Conservation (phyloP, 768 basidiomycete species). For the Tubosaeta sp. region DNA sequence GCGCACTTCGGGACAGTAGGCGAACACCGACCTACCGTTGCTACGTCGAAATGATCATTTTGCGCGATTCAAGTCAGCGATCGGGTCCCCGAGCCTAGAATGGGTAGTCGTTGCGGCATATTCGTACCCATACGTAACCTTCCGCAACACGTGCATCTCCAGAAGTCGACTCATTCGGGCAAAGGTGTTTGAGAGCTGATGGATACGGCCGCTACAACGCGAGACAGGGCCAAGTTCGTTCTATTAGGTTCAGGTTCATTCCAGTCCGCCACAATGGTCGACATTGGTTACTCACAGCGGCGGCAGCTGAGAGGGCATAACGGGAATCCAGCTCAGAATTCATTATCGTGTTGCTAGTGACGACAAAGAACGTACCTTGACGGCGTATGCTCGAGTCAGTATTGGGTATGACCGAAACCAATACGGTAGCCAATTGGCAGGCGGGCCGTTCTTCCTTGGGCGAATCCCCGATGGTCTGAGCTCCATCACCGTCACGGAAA, state of each 20-base stretch:
- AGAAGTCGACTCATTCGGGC: constrained; percentile 21
- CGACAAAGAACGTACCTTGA: constrained; percentile 20
- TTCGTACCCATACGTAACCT: constrained; percentile 21
- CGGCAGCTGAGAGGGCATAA: constrained; percentile 1
- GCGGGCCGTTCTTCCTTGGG: constrained; percentile 8
- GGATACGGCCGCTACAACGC: constrained; percentile 12
- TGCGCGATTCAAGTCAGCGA: constrained; percentile 23
- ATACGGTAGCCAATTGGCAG: constrained; percentile 7
- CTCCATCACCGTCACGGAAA: constrained; percentile 20
- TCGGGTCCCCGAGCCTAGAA: constrained; percentile 26
- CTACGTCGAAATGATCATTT: constrained; percentile 17
- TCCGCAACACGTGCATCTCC: constrained; percentile 22
- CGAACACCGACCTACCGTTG: constrained; percentile 19
- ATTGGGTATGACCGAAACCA: not conserved
- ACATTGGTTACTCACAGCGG: not conserved
- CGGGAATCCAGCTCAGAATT: constrained; percentile 26
- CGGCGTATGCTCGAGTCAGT: constrained; percentile 3
- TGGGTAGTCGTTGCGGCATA: constrained; percentile 19
- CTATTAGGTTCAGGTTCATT: constrained; percentile 4
- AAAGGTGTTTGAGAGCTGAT: constrained; percentile 10
- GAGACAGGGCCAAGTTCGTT: constrained; percentile 15
- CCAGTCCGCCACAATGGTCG: constrained; percentile 10
- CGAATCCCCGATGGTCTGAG: constrained; percentile 22
- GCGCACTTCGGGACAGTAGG: constrained; percentile 8
- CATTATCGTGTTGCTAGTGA: constrained; percentile 16